These are phyloP conservation scores for Domatiomyces globalis DNA, from an alignment of 2,329 filamentous ascomycete genomes.

Conservation along the genomic window DNA sequence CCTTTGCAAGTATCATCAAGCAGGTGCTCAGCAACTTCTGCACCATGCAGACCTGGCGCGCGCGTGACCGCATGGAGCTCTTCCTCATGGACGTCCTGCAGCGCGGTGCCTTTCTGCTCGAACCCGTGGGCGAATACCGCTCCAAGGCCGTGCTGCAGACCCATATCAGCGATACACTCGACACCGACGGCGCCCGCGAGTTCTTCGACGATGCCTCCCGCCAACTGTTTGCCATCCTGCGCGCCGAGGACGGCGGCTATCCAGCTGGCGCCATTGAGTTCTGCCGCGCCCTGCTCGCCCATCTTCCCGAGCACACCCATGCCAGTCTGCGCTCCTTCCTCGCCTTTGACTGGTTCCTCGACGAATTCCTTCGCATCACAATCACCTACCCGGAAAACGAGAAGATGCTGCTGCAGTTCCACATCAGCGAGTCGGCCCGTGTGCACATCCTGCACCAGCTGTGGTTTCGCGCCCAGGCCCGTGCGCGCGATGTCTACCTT, in stretches of 20 bases:
- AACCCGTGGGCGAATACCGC: constrained; percentile 62
- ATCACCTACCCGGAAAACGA: constrained; percentile 73
- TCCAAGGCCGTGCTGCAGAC: constrained; percentile 34
- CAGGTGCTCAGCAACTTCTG: constrained; percentile 81
- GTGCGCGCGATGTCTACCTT: constrained; percentile 61
- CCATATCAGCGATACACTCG: constrained; percentile 53
- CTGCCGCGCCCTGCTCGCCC: constrained; percentile 66
- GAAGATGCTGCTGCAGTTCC: constrained; percentile 65
- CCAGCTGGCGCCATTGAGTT: constrained; percentile 74
- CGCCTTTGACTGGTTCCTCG: constrained; percentile 83
- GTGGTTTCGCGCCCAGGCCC: constrained; percentile 62
- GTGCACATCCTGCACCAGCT: constrained; percentile 62
- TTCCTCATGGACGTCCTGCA: constrained; percentile 92
- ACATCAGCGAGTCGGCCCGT: constrained; percentile 80
- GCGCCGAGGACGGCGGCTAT: constrained; percentile 71
- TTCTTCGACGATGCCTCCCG: constrained; percentile 76
- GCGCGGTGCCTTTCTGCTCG: constrained; percentile 79
- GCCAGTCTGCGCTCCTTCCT: constrained; percentile 69
- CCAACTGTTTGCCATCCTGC: constrained; percentile 70
- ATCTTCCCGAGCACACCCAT: constrained; percentile 53
- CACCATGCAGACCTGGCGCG: constrained; percentile 75
- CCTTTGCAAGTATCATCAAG: constrained; percentile 65
- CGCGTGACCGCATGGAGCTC: constrained; percentile 76
- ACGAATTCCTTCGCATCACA: constrained; percentile 67
- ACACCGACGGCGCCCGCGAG: constrained; percentile 68